Conservation (phyloP, 305 asterid genomes). For the Withania somnifera region DNA sequence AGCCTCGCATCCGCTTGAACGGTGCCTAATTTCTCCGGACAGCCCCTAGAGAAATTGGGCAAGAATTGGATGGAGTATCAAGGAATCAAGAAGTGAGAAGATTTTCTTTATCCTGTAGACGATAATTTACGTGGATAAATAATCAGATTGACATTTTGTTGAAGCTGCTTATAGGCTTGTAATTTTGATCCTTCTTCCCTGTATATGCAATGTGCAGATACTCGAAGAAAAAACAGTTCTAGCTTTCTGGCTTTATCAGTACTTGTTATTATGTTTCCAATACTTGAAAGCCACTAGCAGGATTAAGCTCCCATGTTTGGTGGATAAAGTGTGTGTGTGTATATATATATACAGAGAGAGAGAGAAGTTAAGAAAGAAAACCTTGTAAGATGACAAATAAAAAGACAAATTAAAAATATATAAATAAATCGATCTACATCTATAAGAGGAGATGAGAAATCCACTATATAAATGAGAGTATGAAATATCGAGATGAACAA, state of each 20-base stretch:
- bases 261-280: conserved; percentile 56
- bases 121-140: conserved; percentile 60
- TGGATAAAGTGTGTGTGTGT: too few relatives aligned
- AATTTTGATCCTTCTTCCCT: conserved; percentile 56
- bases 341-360: too few relatives aligned
- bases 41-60: neutral
- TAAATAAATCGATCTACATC: too few relatives aligned
- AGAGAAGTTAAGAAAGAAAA: too few relatives aligned
- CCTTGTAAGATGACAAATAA: too few relatives aligned
- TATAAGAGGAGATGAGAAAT: too few relatives aligned
- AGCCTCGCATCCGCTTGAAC: neutral
- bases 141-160: conserved; percentile 59
- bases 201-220: conserved; percentile 39
- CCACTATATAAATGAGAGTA: too few relatives aligned
- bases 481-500: too few relatives aligned
- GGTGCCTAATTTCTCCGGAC: neutral
- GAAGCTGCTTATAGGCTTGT: conserved; percentile 65
- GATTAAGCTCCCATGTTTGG: conserved; percentile 56
- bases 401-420: too few relatives aligned
- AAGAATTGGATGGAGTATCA: conserved; percentile 70
- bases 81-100: conserved; percentile 75
- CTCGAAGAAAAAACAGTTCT: conserved; percentile 26
- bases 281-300: conserved; percentile 60
- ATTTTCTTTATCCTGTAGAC: conserved; percentile 75
- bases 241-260: conserved; percentile 22